Base-by-base conservation (phyloP, 495 filamentous ascomycete species). In the Pseudoneurospora amorphoporcata region DNA sequence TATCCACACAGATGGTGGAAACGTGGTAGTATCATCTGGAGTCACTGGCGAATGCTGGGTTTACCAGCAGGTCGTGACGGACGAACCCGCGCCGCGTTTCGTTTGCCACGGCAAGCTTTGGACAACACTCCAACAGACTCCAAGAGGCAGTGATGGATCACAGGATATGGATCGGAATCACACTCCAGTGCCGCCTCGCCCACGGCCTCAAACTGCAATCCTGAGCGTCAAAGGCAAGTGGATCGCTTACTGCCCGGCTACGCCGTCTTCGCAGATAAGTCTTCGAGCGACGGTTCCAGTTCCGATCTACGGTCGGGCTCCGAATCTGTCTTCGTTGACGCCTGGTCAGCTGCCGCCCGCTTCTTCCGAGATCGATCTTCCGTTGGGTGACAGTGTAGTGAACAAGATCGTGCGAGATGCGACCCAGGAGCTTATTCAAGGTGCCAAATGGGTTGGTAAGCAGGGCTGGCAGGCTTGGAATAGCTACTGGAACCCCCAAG, bases 351-450 rank as follows among this genome's bases (percentile, higher is more conserved):
- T 92, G 72, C 94, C 94, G n/a, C 84, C 88, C 6, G 82, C 90
- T 42, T 93, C 87, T 39, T 92, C 93, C 72, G 87, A 88, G 9
- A 88, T 93, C 12, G 94, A 97, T 72, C 88, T 90, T 4, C 92
- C 92, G 8, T 89, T 94, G 40, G 88, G 89, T 3, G 94, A 95
- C 77, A 90, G 92, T 47, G 84, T 97, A 47, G 84, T 97, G 73
- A 93, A 95, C 79, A 92, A 93, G 74, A 85, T 97, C 53, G 91
- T 94, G 75, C 86, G 94, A 75, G 93, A 94, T 77, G 92, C 94
- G 3, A 91, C 95, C 0, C 95, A 98, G 77, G 94, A 95, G 76
- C 82, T 97, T n/a, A 91, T 99, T 70, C 91, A 91, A 75, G 92
- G 92, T 35, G 93, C 93, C 23, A 91, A 89, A 73, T 97, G 92